Base-by-base conservation (phyloP, 176 grass and related monocot genomes). In the Oryza officinalis region DNA sequence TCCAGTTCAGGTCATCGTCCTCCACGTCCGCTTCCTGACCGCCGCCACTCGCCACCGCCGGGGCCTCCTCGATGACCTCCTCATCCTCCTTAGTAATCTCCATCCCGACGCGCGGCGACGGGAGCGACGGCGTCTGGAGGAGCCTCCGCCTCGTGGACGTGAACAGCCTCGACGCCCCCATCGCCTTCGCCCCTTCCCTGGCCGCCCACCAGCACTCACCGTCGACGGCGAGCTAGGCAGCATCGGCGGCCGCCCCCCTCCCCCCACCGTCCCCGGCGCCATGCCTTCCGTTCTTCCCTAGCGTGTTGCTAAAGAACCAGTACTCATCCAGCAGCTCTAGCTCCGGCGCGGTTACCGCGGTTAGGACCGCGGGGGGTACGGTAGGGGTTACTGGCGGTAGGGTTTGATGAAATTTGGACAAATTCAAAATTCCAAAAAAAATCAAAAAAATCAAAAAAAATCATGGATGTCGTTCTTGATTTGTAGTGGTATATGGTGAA, bases 271-370 rank as follows among this genome's bases (percentile, higher is more conserved):
- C n/a, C n/a, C n/a, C n/a, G 2, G 10, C 41, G 25, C 37, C 38
- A 2, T 32, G 14, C 2, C 68, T 74, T 50, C 28, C 70, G 71
- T n/a, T 59, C 35, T 49, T 82, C 59, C 10, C 60, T 23, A 97
- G 80, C 47, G 81, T 75, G 90, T 94, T 97, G 86, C 86, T 79
- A 80, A 93, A 94, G 90, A 97, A 97, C 95, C 95, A 97, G 69
- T 78, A 79, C 49, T 97, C 95, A 43, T 97, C 95, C 20, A 93
- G 85, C 68, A 97, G 43, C 43, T 93, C 84, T 79, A 91, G 77
- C 15, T 84, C 85, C 38, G 75, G 70, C 18, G 60, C 26, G n/a
- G n/a, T n/a, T n/a, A n/a, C n/a, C n/a, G n/a, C n/a, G n/a, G n/a
- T n/a, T n/a, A n/a, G n/a, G n/a, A n/a, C n/a, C n/a, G n/a, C n/a